These are phyloP conservation scores for Russula foetens DNA, from an alignment of 768 basidiomycete species.

Conservation along the genomic window DNA sequence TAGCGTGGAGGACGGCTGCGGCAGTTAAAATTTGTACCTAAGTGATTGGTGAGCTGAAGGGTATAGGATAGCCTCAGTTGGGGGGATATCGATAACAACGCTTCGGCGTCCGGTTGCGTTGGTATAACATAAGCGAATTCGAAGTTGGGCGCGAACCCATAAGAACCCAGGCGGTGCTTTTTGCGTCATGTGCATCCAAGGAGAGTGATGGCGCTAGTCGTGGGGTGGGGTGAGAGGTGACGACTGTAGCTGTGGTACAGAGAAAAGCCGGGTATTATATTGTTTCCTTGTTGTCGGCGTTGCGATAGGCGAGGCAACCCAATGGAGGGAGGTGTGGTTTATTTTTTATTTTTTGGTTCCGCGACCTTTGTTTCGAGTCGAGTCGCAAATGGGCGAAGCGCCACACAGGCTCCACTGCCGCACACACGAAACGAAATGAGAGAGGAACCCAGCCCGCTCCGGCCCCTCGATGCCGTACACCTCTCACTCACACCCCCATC, in stretches of 20 bases:
- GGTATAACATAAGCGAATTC: neutral
- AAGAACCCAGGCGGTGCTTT: neutral
- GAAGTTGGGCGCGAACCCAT: no score
- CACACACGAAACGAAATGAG: neutral
- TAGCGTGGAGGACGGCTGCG: neutral
- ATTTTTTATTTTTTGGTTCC: neutral
- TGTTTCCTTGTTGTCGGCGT: neutral
- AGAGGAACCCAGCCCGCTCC: neutral
- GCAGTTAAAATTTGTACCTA: neutral
- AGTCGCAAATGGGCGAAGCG: neutral
- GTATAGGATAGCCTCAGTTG: neutral
- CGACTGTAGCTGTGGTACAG: no score
- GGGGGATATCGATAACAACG: neutral
- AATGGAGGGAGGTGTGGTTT: neutral
- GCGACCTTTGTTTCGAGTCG: no score
- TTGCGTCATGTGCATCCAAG: neutral
- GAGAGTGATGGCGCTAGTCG: neutral
- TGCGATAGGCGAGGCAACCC: neutral
- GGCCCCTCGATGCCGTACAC: constrained; percentile 3
- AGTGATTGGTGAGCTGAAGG: neutral
- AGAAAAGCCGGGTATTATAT: neutral
- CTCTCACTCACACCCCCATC: neutral
- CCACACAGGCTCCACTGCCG: constrained; percentile 13
- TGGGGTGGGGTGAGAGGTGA: neutral
- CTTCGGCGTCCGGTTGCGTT: neutral